A percentile compares a stretch with the other conserved stretches of the same genome.
phyloP scores from a whole-genome alignment of 495 filamentous ascomycete genomes.

The Xylaria bambusicola region DNA sequence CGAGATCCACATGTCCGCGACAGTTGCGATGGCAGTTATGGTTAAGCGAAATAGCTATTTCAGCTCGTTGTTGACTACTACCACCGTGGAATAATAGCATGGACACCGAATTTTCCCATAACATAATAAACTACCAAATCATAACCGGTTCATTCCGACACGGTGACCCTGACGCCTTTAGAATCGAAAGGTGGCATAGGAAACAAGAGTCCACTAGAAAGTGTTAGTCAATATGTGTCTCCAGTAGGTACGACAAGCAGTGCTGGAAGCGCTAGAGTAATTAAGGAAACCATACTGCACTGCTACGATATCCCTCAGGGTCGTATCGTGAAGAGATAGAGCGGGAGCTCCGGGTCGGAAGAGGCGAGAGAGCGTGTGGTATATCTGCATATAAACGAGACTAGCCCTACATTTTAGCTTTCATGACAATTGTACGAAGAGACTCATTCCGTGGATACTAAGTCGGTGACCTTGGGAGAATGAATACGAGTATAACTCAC shows the following conservation, averaged over 20 bases:
- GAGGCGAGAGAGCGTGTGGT: slow-evolving; percentile 1
- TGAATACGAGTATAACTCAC: not conserved
- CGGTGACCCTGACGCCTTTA: slow-evolving; percentile 4
- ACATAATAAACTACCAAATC: not conserved
- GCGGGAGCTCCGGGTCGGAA: not conserved
- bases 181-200: slow-evolving; percentile 4
- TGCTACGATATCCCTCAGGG: not conserved
- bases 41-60: too few species aligned
- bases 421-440: not conserved
- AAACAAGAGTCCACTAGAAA: not conserved
- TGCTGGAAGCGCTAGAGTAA: too few species aligned
- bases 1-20: too few species aligned
- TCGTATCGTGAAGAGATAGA: not conserved
- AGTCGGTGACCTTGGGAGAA: not conserved
- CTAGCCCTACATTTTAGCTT: not conserved
- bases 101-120: too few species aligned
- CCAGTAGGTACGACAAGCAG: not conserved
- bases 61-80: too few species aligned
- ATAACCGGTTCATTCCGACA: not conserved
- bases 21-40: too few species aligned
- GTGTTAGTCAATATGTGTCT: not conserved
- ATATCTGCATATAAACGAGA: slow-evolving; percentile 5
- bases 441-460: not conserved
- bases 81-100: too few species aligned
- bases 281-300: not conserved